Percentiles rank a stretch among this genome's conserved stretches.
These are phyloP conservation scores for Coemansia sp. DNA, from an alignment of 192 early-diverging fungal species.

Conservation along the genomic window DNA sequence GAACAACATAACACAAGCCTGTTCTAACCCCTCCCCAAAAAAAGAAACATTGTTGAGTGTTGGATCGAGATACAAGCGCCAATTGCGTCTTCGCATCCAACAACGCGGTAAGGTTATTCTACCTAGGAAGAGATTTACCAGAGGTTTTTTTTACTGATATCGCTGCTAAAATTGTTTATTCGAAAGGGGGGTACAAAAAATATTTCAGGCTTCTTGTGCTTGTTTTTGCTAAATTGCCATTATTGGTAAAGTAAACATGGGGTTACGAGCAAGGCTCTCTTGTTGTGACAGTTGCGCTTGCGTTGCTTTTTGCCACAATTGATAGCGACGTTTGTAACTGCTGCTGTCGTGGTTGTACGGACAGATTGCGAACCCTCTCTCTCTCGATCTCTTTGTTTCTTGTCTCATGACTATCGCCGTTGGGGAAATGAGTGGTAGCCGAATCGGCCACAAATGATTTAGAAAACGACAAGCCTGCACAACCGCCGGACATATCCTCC, in stretches of 20 bases:
- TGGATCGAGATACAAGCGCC: background rate
- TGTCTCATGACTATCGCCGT: background rate
- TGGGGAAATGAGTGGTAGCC: background rate
- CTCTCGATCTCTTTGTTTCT: too few species aligned
- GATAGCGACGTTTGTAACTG: background rate
- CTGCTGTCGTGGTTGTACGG: background rate
- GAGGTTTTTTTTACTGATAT: background rate
- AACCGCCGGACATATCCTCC: too few species aligned
- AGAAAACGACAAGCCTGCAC: background rate
- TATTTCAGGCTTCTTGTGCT: too few species aligned
- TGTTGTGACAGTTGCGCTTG: too few species aligned
- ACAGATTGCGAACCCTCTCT: background rate
- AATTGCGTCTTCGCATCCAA: background rate
- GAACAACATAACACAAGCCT: too few species aligned
- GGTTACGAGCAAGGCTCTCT: too few species aligned
- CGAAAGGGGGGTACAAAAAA: background rate
- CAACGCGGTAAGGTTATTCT: conserved; percentile 1
- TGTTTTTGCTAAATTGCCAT: too few species aligned
- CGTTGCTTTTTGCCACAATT: background rate
- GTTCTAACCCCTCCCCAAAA: too few species aligned
- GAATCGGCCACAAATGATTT: background rate
- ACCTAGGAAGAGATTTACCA: background rate
- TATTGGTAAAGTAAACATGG: too few species aligned
- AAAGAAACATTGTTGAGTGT: too few species aligned
- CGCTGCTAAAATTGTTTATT: background rate